Base-by-base conservation (phyloP, 345 rosid species). In the Dipteronia dyeriana region DNA sequence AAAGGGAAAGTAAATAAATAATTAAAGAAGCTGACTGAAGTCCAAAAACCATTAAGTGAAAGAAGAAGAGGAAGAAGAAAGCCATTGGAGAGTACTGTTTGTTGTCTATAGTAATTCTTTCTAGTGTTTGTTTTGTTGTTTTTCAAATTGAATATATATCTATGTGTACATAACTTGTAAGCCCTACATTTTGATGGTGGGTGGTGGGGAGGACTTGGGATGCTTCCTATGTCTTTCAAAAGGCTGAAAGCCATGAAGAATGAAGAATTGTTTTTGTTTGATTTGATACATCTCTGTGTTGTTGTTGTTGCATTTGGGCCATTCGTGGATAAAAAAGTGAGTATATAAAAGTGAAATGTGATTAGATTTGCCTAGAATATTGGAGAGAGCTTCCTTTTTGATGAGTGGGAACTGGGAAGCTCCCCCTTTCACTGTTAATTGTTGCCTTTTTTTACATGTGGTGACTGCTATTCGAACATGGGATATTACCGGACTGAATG, bases 181-280 rank as follows among this genome's bases (percentile, higher is more conserved):
- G 39, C 79, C 88, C 83, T 70, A 68, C 85, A 77, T 83, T 86
- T 82, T 79, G 82, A 77, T 68, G 63, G 49, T 79, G 77, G 80
- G 79, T 70, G 77, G 38, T 34, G 38, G 38, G 38, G 38, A 34
- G 38, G 38, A 34, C 79, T 75, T 83, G 85, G 86, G 90, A 83
- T 86, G 86, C 89, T 87, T 85, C 86, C 77, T 75, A 34, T 85
- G 87, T 80, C 88, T 85, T 89, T 85, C 85, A 82, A 83, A 83
- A 87, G 90, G 84, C 79, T 80, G 90, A 82, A 84, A 84, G 90
- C 83, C 85, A 75, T 64, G 79, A 82, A 83, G 83, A 85, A 78
- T 76, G 87, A 79, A 68, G 81, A 82, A 68, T 71, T 85, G 79
- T 68, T 79, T 85, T 82, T 85, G 79, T 56, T 82, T 85, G 87